Conservation (phyloP, 257 asterid species). For the Coffea canephora region DNA sequence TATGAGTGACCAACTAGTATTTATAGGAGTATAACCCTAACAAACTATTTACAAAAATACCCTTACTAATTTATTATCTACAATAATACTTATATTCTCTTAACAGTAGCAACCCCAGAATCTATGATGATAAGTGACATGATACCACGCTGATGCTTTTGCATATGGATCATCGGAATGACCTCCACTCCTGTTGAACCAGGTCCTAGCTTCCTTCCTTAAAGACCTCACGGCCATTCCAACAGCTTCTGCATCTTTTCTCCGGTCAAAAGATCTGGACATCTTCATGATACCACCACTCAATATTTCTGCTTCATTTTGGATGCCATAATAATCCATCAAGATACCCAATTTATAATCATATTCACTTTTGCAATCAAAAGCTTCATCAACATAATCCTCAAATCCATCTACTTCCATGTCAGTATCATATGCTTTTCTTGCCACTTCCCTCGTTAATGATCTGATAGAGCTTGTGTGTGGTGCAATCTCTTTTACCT, state of each 20-base stretch:
- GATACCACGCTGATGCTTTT: slow-evolving; percentile 57
- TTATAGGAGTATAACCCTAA: too few species aligned
- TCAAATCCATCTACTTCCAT: slow-evolving; percentile 53
- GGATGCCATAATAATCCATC: slow-evolving; percentile 61
- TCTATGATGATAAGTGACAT: too few species aligned
- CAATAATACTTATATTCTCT: too few species aligned
- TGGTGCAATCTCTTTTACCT: slow-evolving; percentile 42
- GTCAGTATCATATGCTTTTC: slow-evolving; percentile 45
- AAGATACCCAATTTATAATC: slow-evolving; percentile 68
- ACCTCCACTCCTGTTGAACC: slow-evolving; percentile 50
- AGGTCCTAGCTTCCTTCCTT: slow-evolving; percentile 60
- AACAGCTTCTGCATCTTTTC: slow-evolving; percentile 63
- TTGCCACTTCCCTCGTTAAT: slow-evolving; percentile 55
- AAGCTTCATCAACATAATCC: slow-evolving; percentile 33
- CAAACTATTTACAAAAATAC: too few species aligned
- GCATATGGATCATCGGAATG: slow-evolving; percentile 47
- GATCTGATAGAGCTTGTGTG: slow-evolving; percentile 19
- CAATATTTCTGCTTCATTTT: too few species aligned
- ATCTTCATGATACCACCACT: slow-evolving; percentile 37
- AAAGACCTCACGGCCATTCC: slow-evolving; percentile 55
- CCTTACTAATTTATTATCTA: too few species aligned
- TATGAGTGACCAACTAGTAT: too few species aligned
- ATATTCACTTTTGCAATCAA: slow-evolving; percentile 47
- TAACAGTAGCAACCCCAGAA: too few species aligned
- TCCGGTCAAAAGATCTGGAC: slow-evolving; percentile 59